Evolutionary conservation across 805 yeast genomes (phyloP).

Genomic region (Zygoascus flipseniorum): DNA sequence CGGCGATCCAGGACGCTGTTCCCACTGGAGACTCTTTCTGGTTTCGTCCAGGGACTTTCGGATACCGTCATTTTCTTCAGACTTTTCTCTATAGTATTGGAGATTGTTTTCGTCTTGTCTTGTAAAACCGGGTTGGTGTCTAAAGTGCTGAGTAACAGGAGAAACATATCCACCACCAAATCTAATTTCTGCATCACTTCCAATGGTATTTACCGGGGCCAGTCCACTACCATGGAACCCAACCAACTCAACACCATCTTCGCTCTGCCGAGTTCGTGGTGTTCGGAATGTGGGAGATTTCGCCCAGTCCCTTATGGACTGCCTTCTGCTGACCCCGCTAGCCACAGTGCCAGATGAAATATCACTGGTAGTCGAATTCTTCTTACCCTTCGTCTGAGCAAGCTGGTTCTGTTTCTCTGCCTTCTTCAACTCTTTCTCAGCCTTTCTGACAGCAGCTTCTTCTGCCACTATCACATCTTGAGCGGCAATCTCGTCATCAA

Average conservation of each 20-base stretch:
- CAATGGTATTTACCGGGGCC: constrained; percentile 1
- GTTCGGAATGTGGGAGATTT: neutral
- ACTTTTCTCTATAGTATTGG: constrained; percentile 1
- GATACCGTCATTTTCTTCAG: constrained; percentile 1
- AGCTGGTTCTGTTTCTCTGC: neutral
- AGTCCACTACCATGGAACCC: neutral
- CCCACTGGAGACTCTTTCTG: constrained; percentile 19
- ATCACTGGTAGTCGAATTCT: neutral
- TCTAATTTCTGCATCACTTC: constrained; percentile 5
- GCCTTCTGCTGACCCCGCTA: neutral
- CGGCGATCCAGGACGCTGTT: constrained; percentile 16
- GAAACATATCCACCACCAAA: constrained; percentile 10
- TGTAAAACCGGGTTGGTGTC: neutral
- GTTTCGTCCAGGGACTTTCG: constrained; percentile 21
- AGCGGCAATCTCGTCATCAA: constrained; percentile 6
- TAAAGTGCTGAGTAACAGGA: constrained; percentile 9
- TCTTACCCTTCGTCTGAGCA: neutral
- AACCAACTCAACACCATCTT: neutral
- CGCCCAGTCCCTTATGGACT: neutral
- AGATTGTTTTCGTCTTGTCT: neutral
- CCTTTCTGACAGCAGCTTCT: neutral
- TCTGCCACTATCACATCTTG: neutral
- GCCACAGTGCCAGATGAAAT: neutral
- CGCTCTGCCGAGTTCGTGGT: neutral
- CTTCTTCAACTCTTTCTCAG: neutral